These are phyloP conservation scores for Cymbidium sinense DNA, from an alignment of 106 monocot species.

Conservation along the genomic window DNA sequence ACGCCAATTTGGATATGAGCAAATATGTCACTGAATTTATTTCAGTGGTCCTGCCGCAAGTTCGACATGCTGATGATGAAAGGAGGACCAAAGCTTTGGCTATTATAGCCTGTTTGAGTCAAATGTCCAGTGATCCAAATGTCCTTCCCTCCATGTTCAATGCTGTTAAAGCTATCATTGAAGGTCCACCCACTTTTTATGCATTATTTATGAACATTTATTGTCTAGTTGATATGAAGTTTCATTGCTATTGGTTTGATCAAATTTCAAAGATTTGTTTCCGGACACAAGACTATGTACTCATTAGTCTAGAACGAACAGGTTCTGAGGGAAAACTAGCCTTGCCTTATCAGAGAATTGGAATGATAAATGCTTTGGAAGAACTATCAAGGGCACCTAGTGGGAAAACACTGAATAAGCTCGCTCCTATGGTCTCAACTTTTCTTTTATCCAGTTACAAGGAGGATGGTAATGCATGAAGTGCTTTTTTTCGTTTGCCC, in stretches of 20 bases:
- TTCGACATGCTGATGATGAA: conserved; percentile 79
- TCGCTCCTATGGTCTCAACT: conserved; percentile 48
- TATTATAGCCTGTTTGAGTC: conserved; percentile 65
- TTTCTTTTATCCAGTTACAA: conserved; percentile 83
- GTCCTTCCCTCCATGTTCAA: conserved; percentile 52
- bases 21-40: conserved; percentile 79
- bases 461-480: conserved; percentile 55
- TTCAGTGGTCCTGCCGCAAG: conserved; percentile 75
- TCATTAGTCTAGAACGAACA: conserved; percentile 16
- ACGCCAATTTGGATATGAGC: conserved; percentile 77
- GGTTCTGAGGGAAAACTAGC: conserved; percentile 93
- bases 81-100: conserved; percentile 64
- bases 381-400: conserved; percentile 66
- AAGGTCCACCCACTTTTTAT: conserved; percentile 38
- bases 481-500: background rate
- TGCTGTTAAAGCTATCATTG: conserved; percentile 59
- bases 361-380: conserved; percentile 75
- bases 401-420: conserved; percentile 57
- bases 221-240: background rate
- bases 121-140: conserved; percentile 92
- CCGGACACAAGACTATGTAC: background rate
- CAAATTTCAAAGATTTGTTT: background rate
- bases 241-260: background rate
- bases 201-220: conserved; percentile 1
- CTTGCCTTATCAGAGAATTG: conserved; percentile 80